Conservation (phyloP, 2,329 filamentous ascomycete species). For the Xylaria sp. region DNA sequence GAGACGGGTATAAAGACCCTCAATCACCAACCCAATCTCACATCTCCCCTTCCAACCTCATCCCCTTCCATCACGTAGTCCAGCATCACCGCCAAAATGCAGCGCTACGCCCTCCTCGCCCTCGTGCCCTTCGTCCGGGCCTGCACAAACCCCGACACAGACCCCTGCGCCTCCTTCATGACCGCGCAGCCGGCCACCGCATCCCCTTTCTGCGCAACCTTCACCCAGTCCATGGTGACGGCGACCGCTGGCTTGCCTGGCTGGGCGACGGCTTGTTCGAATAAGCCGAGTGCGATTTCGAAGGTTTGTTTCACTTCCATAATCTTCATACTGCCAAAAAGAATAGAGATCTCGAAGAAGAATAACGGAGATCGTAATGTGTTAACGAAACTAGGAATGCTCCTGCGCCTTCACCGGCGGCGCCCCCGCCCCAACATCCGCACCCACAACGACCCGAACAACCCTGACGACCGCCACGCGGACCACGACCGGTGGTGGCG, state of each 20-base stretch:
- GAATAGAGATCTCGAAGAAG: no score
- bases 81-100: constrained; percentile 4
- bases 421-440: constrained; percentile 20
- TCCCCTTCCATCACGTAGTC: neutral
- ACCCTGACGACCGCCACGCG: constrained; percentile 19
- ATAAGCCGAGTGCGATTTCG: constrained; percentile 28
- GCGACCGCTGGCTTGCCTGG: constrained; percentile 25
- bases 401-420: constrained; percentile 28
- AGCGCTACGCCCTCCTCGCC: constrained; percentile 12
- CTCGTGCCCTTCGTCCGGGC: constrained; percentile 22
- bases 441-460: constrained; percentile 13
- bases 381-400: constrained; percentile 20
- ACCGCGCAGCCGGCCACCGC: constrained; percentile 30
- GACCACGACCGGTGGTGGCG: constrained; percentile 14
- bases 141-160: constrained; percentile 29
- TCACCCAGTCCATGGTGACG: constrained; percentile 28
- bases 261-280: constrained; percentile 25
- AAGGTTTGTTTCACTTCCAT: constrained; percentile 18
- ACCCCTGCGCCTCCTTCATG: constrained; percentile 34
- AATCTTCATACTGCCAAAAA: neutral
- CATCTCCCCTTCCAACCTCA: neutral
- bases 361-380: no score
- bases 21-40: neutral
- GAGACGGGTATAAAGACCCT: constrained; percentile 2
- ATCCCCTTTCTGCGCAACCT: constrained; percentile 33